These are phyloP conservation scores for Penicillium cinerascens DNA, from an alignment of 495 filamentous ascomycete species.

Conservation along the genomic window DNA sequence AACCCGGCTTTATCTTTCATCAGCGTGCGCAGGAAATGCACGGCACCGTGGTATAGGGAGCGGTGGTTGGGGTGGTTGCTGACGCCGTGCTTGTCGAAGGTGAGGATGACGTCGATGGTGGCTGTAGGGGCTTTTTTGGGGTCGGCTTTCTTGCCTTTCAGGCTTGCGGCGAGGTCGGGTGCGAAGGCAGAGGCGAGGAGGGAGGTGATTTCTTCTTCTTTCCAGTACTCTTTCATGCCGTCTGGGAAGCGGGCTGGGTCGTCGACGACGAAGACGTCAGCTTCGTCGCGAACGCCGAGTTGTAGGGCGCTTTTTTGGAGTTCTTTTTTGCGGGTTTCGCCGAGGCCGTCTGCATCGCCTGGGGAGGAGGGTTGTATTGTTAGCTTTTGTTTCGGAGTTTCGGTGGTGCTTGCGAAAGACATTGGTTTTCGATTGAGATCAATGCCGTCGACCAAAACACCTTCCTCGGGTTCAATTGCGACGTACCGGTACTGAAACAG, in stretches of 20 bases:
- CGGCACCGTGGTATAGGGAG: constrained; percentile 76
- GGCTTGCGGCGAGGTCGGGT: constrained; percentile 47
- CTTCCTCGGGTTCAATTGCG: neutral
- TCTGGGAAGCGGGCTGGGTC: constrained; percentile 75
- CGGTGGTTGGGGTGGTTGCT: constrained; percentile 90
- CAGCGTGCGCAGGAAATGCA: constrained; percentile 61
- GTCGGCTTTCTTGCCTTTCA: constrained; percentile 15
- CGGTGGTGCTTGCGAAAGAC: neutral
- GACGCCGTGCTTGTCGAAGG: constrained; percentile 78
- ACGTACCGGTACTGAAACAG: constrained; percentile 77
- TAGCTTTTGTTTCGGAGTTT: neutral
- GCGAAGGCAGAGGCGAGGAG: constrained; percentile 69
- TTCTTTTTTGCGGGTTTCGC: constrained; percentile 76
- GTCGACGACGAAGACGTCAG: constrained; percentile 81
- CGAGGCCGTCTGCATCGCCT: constrained; percentile 85
- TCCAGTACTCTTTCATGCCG: constrained; percentile 77
- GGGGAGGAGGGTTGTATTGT: neutral
- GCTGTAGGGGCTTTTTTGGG: constrained; percentile 44
- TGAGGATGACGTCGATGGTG: constrained; percentile 77
- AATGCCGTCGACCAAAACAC: neutral
- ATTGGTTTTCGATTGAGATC: neutral
- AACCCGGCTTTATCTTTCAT: constrained; percentile 63
- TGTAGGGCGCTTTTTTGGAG: constrained; percentile 69
- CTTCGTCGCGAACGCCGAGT: constrained; percentile 67
- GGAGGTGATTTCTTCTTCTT: constrained; percentile 59